Evolutionary conservation across 179 eudicot species (phyloP).

Genomic region (Sideroxylon spinosum): DNA sequence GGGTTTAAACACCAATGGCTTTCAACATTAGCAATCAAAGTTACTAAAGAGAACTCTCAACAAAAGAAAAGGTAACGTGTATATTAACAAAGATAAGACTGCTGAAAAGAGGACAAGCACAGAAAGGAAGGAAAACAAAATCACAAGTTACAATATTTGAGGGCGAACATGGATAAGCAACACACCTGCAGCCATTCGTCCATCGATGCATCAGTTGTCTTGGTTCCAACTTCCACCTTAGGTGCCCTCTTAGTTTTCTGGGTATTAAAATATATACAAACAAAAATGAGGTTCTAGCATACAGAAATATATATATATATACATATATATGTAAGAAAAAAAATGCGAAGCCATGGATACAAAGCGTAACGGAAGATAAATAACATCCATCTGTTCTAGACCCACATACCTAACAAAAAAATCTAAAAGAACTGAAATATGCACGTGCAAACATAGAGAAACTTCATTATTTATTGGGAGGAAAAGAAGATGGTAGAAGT

Average conservation of each 20-base stretch:
- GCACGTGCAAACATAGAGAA: neutral
- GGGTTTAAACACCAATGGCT: neutral
- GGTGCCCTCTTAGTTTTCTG: conserved; percentile 84
- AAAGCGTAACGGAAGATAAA: neutral
- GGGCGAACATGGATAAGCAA: neutral
- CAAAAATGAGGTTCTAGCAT: neutral
- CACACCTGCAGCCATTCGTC: conserved; percentile 96
- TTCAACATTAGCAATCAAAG: too few relatives aligned
- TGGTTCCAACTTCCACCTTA: conserved; percentile 97
- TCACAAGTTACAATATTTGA: neutral
- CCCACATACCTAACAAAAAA: neutral
- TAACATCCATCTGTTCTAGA: neutral
- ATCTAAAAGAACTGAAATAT: neutral
- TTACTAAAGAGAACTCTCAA: neutral
- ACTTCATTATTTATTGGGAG: too few relatives aligned
- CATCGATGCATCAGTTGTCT: conserved; percentile 69
- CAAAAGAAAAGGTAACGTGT: neutral
- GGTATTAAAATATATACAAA: neutral
- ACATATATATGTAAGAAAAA: neutral
- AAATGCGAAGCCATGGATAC: neutral
- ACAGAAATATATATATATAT: too few relatives aligned
- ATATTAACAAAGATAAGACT: neutral
- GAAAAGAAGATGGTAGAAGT: too few relatives aligned
- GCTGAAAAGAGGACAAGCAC: neutral
- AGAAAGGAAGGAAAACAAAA: neutral